These are phyloP conservation scores for Candida vaughaniae DNA, from an alignment of 805 yeast species.

Conservation along the genomic window DNA sequence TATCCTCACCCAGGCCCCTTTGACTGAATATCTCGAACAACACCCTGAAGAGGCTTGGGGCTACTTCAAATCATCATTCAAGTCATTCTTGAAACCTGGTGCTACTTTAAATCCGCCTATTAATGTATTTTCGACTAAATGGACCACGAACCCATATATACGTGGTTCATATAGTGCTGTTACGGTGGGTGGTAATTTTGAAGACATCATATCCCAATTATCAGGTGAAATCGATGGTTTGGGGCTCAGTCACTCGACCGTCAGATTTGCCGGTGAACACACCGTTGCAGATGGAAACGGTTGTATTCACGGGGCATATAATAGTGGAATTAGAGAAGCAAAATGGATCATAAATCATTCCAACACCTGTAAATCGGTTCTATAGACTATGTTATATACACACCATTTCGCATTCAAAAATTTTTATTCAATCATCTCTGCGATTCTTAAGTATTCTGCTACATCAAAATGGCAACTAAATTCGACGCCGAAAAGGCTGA, in stretches of 20 bases:
- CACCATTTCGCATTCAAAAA: neutral
- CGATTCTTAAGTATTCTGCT: neutral
- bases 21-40: constrained; percentile 59
- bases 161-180: constrained; percentile 83
- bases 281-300: constrained; percentile 85
- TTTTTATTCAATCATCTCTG: neutral
- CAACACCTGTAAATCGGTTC: neutral
- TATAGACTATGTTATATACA: neutral
- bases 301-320: constrained; percentile 89
- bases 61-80: constrained; percentile 54
- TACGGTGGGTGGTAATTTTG: constrained; percentile 66
- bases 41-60: constrained; percentile 56
- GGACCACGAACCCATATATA: constrained; percentile 80
- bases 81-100: constrained; percentile 21
- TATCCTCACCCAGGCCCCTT: constrained; percentile 68
- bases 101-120: constrained; percentile 22
- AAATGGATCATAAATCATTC: constrained; percentile 26
- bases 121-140: constrained; percentile 51
- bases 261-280: constrained; percentile 92
- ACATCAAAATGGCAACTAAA: constrained; percentile 28
- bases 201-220: constrained; percentile 59
- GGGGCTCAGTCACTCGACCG: constrained; percentile 39
- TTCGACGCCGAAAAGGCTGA: constrained; percentile 91
- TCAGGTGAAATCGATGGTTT: constrained; percentile 37
- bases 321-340: constrained; percentile 65